Evolutionary conservation across 352 stramenopile species (phyloP), one percentile per base, ranked within the genome.

Genomic region (Pythium insidiosum): DNA sequence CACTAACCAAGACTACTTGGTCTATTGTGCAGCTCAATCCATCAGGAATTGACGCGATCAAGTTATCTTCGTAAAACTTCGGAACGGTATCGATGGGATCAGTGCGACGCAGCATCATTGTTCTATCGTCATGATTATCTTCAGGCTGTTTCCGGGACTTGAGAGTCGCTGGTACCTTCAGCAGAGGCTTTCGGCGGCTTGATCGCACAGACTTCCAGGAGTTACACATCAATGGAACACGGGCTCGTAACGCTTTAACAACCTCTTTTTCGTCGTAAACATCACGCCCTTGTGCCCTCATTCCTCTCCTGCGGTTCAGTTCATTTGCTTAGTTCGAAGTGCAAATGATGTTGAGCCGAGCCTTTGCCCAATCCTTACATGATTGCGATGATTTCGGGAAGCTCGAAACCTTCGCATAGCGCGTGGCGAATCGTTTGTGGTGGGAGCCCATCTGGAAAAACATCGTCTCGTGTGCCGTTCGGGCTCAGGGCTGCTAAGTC

Each of bases 321-420:
- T n/a, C n/a, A n/a, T n/a, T n/a, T n/a, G n/a, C n/a, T n/a, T n/a
- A n/a, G n/a, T n/a, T n/a, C n/a, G n/a, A n/a, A n/a, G n/a, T n/a
- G n/a, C n/a, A n/a, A n/a, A n/a, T n/a, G n/a, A n/a, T n/a, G n/a
- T n/a, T n/a, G n/a, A n/a, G n/a, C n/a, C n/a, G n/a, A n/a, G n/a
- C n/a, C n/a, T n/a, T n/a, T n/a, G n/a, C n/a, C n/a, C n/a, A n/a
- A 19, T 16, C 45, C 70, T 49, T 53, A 87, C 74, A 84, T 77
- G 15, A 84, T 62, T 30, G 72, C 62, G 13, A 84, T 35, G 1
- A 68, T 64, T 6, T 84, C 71, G 9, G 66, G 41, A 10, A 84
- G 13, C 0, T 28, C 24, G 36, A 80, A 87, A 2, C 74, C 74
- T 45, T 73, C 68, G 5, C 61, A 68, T 13, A 75, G 66, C 19